A percentile compares a stretch with the other conserved stretches of the same genome.
Conservation (phyloP, 345 rosid species). For the Pugionium cornutum region DNA sequence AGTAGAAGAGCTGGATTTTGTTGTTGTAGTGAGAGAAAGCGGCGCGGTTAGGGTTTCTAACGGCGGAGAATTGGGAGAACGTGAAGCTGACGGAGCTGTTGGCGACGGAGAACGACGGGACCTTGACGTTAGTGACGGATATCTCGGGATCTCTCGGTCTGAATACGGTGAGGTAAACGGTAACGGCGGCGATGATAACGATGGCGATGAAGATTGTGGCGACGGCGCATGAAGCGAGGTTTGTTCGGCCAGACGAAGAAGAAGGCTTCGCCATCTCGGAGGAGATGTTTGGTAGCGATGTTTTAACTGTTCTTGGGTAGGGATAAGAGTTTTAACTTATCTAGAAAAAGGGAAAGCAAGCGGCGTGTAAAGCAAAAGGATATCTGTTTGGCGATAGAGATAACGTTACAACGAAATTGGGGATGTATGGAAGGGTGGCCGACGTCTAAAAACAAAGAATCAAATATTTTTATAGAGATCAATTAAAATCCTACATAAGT, state of each 20-base stretch:
- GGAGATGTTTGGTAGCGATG: constrained; percentile 35
- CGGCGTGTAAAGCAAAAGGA: constrained; percentile 14
- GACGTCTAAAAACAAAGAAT: background rate
- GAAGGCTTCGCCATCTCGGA: constrained; percentile 43
- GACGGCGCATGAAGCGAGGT: constrained; percentile 89
- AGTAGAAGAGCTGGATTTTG: constrained; percentile 80
- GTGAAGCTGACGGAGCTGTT: constrained; percentile 85
- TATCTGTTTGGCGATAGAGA: constrained; percentile 31
- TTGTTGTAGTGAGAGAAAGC: constrained; percentile 86
- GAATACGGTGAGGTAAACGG: constrained; percentile 83
- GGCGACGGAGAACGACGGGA: constrained; percentile 79
- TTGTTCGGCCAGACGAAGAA: constrained; percentile 64
- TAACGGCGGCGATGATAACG: constrained; percentile 53
- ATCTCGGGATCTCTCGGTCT: constrained; percentile 86
- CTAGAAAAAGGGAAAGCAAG: background rate
- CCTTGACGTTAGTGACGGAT: constrained; percentile 72
- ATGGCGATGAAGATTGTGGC: constrained; percentile 80
- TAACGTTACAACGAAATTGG: background rate
- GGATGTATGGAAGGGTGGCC: background rate
- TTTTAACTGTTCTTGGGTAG: constrained; percentile 11
- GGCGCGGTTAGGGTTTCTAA: constrained; percentile 82
- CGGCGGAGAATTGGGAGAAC: constrained; percentile 72
- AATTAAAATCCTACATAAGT: too few relatives aligned
- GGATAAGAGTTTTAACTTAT: constrained; percentile 10
- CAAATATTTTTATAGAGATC: too few relatives aligned